Conservation (phyloP, 2,329 filamentous ascomycete genomes). For the Byssochlamys sp. region DNA sequence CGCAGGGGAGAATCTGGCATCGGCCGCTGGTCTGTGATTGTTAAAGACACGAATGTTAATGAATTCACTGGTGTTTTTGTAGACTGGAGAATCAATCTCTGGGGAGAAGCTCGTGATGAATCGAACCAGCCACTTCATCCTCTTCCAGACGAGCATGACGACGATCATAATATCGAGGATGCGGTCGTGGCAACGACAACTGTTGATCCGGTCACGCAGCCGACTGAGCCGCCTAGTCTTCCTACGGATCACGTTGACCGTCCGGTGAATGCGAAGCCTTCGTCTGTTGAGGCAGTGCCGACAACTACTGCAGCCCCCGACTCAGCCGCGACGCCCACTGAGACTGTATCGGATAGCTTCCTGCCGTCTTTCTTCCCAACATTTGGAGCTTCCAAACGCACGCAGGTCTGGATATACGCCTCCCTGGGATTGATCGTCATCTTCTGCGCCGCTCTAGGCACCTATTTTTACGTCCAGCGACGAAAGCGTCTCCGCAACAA, state of each 20-base stretch:
- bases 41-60: constrained; percentile 77
- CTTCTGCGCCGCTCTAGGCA: constrained; percentile 72
- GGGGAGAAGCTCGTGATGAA: constrained; percentile 77
- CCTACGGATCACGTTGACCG: constrained; percentile 58
- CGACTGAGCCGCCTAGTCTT: constrained; percentile 34
- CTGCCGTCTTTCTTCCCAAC: constrained; percentile 81
- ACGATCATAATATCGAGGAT: constrained; percentile 66
- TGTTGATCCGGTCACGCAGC: constrained; percentile 40
- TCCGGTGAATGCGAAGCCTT: constrained; percentile 52
- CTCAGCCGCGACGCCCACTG: constrained; percentile 19
- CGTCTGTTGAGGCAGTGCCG: constrained; percentile 4
- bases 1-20: constrained; percentile 73
- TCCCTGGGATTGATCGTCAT: constrained; percentile 71
- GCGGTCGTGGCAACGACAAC: constrained; percentile 55
- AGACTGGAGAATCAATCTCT: constrained; percentile 90
- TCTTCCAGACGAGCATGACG: constrained; percentile 72
- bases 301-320: constrained; percentile 21
- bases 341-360: constrained; percentile 44
- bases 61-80: constrained; percentile 65
- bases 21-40: constrained; percentile 81
- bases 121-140: constrained; percentile 65
- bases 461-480: constrained; percentile 71
- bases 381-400: constrained; percentile 77
- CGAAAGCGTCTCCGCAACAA: constrained; percentile 65
- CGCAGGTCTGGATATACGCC: constrained; percentile 89